phyloP scores from a whole-genome alignment of 2,329 filamentous ascomycete species.

The Nothomitra cinnamomea region DNA sequence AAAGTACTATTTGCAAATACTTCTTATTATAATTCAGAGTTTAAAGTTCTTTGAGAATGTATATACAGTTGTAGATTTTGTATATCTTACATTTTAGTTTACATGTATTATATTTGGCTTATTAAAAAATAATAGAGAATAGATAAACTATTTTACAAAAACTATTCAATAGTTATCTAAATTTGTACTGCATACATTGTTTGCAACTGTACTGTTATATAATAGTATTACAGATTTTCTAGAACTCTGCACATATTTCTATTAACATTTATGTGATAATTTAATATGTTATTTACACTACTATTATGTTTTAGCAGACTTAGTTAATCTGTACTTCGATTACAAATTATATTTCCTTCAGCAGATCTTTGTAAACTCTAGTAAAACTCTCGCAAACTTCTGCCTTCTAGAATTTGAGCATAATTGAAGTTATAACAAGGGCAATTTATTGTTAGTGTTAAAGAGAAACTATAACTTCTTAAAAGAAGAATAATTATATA shows the following conservation, averaged over 20 bases:
- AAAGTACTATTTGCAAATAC: not conserved
- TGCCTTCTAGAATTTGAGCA: not conserved
- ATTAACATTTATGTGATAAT: not conserved
- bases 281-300: not conserved
- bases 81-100: not conserved
- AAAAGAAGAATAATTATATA: not conserved
- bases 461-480: not conserved
- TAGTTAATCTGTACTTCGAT: not conserved
- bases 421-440: not conserved
- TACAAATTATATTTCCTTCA: not conserved
- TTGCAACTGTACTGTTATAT: not conserved
- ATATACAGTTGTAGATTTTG: not conserved
- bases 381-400: not conserved
- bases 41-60: not conserved
- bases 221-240: not conserved
- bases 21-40: not conserved
- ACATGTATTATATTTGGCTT: not conserved
- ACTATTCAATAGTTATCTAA: not conserved
- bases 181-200: not conserved
- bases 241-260: not conserved
- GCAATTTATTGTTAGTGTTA: not conserved
- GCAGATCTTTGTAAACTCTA: not conserved
- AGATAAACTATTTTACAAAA: no score
- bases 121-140: no score
- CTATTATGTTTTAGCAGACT: not conserved